phyloP scores from a whole-genome alignment of 73 alveolate species.

The Paramecium pentaurelia region DNA sequence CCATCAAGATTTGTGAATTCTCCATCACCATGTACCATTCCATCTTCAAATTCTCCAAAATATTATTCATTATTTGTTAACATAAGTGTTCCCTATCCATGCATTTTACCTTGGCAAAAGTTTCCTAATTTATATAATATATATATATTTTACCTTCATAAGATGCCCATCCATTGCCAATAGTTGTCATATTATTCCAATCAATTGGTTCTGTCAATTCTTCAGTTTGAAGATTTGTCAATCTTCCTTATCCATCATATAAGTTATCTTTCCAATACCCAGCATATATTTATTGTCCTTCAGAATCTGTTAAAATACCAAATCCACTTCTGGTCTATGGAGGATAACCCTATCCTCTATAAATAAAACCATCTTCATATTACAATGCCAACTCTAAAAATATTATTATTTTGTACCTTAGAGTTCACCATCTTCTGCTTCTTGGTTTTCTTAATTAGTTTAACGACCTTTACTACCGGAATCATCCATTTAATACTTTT shows the following conservation, averaged over 20 bases:
- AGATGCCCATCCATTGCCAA: slow-evolving; percentile 17
- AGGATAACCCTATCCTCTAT: slow-evolving; percentile 7
- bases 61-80: neutral
- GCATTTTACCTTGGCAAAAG: slow-evolving; percentile 14
- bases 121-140: neutral
- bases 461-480: neutral
- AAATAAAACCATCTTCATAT: slow-evolving; percentile 26
- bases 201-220: neutral
- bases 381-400: neutral
- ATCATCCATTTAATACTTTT: neutral
- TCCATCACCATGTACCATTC: slow-evolving; percentile 41
- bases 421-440: neutral
- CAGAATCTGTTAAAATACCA: neutral
- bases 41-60: slow-evolving; percentile 31
- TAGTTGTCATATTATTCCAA: slow-evolving; percentile 8
- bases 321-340: slow-evolving; percentile 22
- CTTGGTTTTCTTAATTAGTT: neutral
- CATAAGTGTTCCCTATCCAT: neutral
- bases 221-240: neutral
- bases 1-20: slow-evolving; percentile 9
- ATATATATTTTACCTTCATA: neutral
- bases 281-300: neutral
- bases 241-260: slow-evolving; percentile 1
- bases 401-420: neutral
- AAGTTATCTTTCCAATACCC: slow-evolving; percentile 32